These are phyloP conservation scores for Verticillium tricorpus DNA, from an alignment of 2,329 filamentous ascomycete genomes.

Conservation along the genomic window DNA sequence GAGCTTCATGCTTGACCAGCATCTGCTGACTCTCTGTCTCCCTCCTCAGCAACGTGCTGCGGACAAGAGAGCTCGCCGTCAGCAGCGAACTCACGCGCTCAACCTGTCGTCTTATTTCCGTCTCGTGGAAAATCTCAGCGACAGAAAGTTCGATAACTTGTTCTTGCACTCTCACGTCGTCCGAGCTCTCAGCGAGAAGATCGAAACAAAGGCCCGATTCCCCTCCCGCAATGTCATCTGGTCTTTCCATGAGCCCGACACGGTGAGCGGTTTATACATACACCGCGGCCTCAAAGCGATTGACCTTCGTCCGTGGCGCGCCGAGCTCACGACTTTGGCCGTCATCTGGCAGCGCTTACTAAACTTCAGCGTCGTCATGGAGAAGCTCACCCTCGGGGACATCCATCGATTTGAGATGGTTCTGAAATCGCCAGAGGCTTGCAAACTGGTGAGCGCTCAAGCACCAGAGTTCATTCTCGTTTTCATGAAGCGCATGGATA, in stretches of 20 bases:
- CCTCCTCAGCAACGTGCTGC: background rate
- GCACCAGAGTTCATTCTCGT: background rate
- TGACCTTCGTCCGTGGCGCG: background rate
- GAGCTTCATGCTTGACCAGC: background rate
- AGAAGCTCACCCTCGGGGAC: background rate
- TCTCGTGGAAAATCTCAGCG: background rate
- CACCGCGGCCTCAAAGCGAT: background rate
- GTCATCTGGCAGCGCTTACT: background rate
- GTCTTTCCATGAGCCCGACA: background rate
- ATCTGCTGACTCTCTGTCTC: background rate
- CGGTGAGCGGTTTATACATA: background rate
- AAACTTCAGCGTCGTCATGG: background rate
- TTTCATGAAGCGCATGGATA: background rate
- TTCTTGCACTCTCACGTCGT: background rate
- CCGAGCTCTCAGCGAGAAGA: background rate
- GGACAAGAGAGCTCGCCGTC: background rate
- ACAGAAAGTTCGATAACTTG: background rate
- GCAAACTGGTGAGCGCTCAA: background rate
- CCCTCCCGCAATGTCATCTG: background rate
- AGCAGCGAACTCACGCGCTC: background rate
- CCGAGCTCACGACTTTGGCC: background rate
- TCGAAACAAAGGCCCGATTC: background rate
- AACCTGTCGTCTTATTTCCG: background rate
- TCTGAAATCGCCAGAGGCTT: background rate
- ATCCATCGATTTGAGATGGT: background rate